Conservation (phyloP, 2,329 filamentous ascomycete genomes). For the Ceratocystis cubensis region DNA sequence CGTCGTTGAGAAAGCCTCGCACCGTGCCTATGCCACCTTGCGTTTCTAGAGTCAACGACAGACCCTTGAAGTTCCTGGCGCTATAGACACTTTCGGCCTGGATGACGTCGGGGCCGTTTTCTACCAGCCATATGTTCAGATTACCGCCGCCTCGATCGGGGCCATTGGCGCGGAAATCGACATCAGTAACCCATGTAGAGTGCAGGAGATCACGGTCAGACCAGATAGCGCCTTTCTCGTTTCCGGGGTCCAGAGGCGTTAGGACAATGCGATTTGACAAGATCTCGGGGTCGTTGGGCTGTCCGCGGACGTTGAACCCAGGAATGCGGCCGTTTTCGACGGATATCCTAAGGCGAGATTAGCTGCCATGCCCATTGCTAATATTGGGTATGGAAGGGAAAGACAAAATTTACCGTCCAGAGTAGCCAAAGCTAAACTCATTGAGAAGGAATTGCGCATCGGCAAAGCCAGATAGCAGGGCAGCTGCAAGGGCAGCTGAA, state of each 20-base stretch:
- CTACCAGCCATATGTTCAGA: conserved; percentile 83
- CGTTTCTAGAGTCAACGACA: conserved; percentile 75
- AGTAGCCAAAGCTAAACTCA: conserved; percentile 66
- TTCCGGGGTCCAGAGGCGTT: conserved; percentile 77
- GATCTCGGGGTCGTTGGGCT: conserved; percentile 44
- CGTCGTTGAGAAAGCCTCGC: conserved; percentile 89
- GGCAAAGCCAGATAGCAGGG: conserved; percentile 30
- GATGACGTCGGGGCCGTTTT: conserved; percentile 51
- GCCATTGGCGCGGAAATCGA: conserved; percentile 79
- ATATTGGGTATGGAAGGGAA: background rate
- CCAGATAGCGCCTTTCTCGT: conserved; percentile 76
- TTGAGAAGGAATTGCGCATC: conserved; percentile 56
- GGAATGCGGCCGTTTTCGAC: conserved; percentile 41
- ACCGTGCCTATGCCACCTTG: conserved; percentile 69
- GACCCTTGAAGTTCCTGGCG: conserved; percentile 72
- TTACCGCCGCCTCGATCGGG: conserved; percentile 78
- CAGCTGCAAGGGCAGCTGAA: conserved; percentile 17
- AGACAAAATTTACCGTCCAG: conserved; percentile 37
- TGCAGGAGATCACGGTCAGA: conserved; percentile 49
- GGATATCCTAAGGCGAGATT: conserved; percentile 43
- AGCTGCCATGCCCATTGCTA: background rate
- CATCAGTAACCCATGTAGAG: conserved; percentile 65
- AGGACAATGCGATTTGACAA: conserved; percentile 87
- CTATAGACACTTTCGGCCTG: conserved; percentile 73
- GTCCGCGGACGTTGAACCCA: conserved; percentile 43